Conservation (phyloP, 441 rosid genomes). For the Pelargonium australe region DNA sequence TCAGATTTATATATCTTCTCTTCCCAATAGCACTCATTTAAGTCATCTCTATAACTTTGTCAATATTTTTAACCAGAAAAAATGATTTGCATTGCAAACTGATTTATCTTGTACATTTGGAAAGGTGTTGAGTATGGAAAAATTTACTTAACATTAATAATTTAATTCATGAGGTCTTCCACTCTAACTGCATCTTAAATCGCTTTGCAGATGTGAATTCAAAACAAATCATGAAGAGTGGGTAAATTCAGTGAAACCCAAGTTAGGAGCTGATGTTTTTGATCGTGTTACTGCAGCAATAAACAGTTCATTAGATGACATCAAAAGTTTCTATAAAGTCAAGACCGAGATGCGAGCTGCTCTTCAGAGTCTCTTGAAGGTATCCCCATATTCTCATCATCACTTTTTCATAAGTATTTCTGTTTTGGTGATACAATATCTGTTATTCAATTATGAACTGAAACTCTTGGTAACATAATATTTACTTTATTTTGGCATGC, state of each 20-base stretch:
- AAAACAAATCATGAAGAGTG: slow-evolving; percentile 88
- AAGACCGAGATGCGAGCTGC: slow-evolving; percentile 74
- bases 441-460: neutral
- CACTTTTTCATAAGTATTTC: slow-evolving; percentile 15
- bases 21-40: neutral
- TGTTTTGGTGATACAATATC: neutral
- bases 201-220: slow-evolving; percentile 69
- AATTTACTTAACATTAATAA: neutral
- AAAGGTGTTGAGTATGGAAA: neutral
- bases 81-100: neutral
- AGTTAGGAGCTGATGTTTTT: slow-evolving; percentile 55
- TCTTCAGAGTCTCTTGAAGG: slow-evolving; percentile 73
- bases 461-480: neutral
- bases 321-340: slow-evolving; percentile 58
- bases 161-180: slow-evolving; percentile 10
- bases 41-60: neutral
- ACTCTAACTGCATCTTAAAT: slow-evolving; percentile 16
- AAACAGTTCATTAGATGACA: slow-evolving; percentile 41
- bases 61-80: neutral
- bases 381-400: slow-evolving; percentile 20
- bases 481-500: neutral
- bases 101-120: neutral
- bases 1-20: neutral
- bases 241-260: slow-evolving; percentile 70
- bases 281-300: slow-evolving; percentile 50